These are phyloP conservation scores for Pseudocercospora musae DNA, from an alignment of 2,329 filamentous ascomycete genomes.

Conservation along the genomic window DNA sequence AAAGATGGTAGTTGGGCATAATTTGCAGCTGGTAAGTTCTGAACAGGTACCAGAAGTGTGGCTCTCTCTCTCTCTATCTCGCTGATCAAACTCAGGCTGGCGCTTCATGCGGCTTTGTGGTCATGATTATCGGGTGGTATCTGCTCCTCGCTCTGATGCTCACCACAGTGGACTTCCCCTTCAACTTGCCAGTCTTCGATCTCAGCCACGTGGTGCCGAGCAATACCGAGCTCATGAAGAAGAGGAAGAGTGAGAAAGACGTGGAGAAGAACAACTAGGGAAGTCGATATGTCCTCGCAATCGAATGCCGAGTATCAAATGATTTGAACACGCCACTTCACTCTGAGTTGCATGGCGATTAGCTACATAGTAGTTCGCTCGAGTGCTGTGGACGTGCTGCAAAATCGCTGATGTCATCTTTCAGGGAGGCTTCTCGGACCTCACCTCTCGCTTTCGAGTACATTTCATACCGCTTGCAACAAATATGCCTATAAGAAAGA, in stretches of 20 bases:
- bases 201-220: slow-evolving; percentile 18
- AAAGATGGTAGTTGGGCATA: not conserved
- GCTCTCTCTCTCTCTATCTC: not conserved
- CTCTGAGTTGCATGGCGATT: no score
- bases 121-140: slow-evolving; percentile 23
- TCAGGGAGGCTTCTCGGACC: not conserved
- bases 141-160: slow-evolving; percentile 21
- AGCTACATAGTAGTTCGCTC: no score
- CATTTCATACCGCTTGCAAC: not conserved
- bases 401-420: not conserved
- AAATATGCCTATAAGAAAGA: slow-evolving; percentile 2
- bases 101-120: slow-evolving; percentile 19
- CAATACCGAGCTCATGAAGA: slow-evolving; percentile 17
- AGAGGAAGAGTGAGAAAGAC: slow-evolving; percentile 14
- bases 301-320: no score
- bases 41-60: not conserved
- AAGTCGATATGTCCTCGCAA: no score
- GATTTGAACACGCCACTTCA: no score
- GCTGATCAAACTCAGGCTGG: slow-evolving; percentile 11
- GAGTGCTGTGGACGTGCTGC: no score
- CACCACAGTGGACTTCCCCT: slow-evolving; percentile 20
- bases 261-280: no score
- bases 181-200: slow-evolving; percentile 23
- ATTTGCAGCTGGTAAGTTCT: slow-evolving; percentile 10
- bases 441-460: not conserved